These are phyloP conservation scores for Pistacia atlantica DNA, from an alignment of 345 rosid species.

Conservation along the genomic window DNA sequence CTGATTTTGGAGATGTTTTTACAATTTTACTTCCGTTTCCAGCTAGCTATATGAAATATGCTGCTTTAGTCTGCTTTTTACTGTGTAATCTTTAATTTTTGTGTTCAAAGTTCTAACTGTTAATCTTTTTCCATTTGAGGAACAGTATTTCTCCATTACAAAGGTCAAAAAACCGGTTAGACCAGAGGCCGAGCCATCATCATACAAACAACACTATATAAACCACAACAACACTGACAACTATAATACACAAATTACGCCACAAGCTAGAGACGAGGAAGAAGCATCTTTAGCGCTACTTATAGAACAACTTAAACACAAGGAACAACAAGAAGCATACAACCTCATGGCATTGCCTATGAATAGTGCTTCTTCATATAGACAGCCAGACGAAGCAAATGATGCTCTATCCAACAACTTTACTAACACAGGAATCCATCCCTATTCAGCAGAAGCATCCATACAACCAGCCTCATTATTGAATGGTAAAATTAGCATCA, in stretches of 20 bases:
- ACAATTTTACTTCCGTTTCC: neutral
- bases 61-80: neutral
- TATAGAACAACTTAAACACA: conserved; percentile 47
- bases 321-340: conserved; percentile 32
- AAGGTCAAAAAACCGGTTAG: conserved; percentile 26
- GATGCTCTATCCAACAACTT: neutral
- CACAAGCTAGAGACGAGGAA: conserved; percentile 51
- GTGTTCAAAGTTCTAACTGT: neutral
- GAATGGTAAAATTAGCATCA: neutral
- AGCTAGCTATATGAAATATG: neutral
- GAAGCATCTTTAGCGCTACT: conserved; percentile 51
- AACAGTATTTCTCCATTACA: conserved; percentile 59
- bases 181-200: conserved; percentile 16
- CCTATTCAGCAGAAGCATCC: neutral
- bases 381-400: neutral
- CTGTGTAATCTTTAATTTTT: neutral
- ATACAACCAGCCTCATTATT: neutral
- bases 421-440: neutral
- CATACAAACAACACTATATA: neutral
- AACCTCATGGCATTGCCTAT: conserved; percentile 17
- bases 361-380: conserved; percentile 14
- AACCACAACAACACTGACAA: conserved; percentile 1
- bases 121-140: neutral
- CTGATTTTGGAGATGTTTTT: neutral
- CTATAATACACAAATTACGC: neutral